phyloP scores from a whole-genome alignment of 2,329 filamentous ascomycete genomes.

The Paecilomyces sp. region DNA sequence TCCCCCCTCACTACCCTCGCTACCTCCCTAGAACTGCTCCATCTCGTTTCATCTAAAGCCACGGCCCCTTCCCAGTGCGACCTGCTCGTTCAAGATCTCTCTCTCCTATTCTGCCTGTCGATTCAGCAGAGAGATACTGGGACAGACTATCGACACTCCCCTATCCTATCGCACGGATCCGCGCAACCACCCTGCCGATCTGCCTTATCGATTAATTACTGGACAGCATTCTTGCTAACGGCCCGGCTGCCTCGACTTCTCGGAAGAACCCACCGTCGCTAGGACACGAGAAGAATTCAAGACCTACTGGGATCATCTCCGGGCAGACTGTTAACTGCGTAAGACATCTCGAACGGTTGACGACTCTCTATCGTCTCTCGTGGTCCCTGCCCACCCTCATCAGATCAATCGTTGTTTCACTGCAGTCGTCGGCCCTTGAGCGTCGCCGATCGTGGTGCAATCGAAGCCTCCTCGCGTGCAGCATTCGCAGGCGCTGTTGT shows the following conservation, averaged over 20 bases:
- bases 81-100: neutral
- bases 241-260: neutral
- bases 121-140: neutral
- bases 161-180: neutral
- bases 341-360: neutral
- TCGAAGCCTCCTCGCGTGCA: neutral
- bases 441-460: neutral
- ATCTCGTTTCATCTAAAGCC: neutral
- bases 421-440: neutral
- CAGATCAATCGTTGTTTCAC: slow-evolving; percentile 2
- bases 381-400: neutral
- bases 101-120: neutral
- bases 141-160: neutral
- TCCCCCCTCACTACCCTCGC: neutral
- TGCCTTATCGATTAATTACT: neutral
- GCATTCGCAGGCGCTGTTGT: neutral
- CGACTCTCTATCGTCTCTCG: neutral
- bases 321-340: neutral
- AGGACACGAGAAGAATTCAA: neutral
- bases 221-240: neutral
- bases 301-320: neutral
- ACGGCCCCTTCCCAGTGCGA: neutral
- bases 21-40: neutral
- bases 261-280: neutral
- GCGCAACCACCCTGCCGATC: neutral